Base-by-base conservation (phyloP, 371 early-diverging fungal species). In the Mucor irregularis region DNA sequence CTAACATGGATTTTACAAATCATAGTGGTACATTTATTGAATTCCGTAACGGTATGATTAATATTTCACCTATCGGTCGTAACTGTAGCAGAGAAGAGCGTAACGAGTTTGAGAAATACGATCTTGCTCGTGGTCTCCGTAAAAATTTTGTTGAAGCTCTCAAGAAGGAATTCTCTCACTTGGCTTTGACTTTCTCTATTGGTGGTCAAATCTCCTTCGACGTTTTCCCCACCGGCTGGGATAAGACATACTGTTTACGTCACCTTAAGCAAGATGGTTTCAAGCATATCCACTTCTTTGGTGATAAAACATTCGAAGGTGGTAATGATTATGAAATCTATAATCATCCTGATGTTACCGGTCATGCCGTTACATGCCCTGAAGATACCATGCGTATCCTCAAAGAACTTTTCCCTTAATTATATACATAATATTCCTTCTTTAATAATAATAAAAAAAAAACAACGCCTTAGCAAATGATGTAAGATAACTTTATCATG, bases 201-300 rank as follows among this genome's bases (percentile, higher is more conserved):
- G 99, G 99, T 42, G 99, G 99, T 14, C 97, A 99, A 76, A 99
- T 99, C 70, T 99, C 99, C 5, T 98, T 99, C 68, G 99, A 99
- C 74, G 95, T 99, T 17, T 99, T 99, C 86, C 99, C 99, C 35
- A 87, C 85, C 43, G 99, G 99, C 29, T 99, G 99, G 99, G 99
- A 98, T 80, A 98, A 98, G 88, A 99, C 99, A 40, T 99, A 96
- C 80, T 99, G 99, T 75, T 83, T 99, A 51, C 79, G 89, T 25
- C 99, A 99, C 70, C 64, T 99, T 28, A 74, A 90, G 64, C 64
- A 84, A 34, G 95, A 98, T 67, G 87, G 84, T 34, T 98, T 99
- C 73, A 88, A 85, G 62, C 85, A 69, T 21, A 91, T 99, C 56
- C 95, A 98, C 77, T 99, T 99, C 83, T 99, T 99, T 82, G 99